Percentiles rank a stretch among this genome's conserved stretches.
phyloP scores from a whole-genome alignment of 2,329 filamentous ascomycete genomes.

The Colletotrichum brevisporum region DNA sequence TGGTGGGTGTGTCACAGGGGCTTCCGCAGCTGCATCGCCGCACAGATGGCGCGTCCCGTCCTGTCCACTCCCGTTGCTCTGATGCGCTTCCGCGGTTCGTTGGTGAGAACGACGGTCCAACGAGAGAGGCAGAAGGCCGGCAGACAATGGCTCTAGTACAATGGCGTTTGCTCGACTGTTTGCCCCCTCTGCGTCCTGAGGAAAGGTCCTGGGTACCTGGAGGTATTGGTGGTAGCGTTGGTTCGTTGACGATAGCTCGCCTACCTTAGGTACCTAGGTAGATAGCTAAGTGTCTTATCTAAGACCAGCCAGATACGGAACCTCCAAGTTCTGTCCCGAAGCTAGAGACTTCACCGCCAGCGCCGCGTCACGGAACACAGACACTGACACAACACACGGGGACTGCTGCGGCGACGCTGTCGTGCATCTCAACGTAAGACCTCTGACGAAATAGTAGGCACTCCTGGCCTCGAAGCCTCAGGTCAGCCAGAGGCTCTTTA shows the following conservation, averaged over 20 bases:
- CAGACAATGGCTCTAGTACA: conserved; percentile 9
- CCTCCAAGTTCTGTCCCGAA: not conserved
- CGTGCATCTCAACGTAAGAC: not conserved
- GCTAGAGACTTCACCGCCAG: conserved; percentile 10
- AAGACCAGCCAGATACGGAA: not conserved
- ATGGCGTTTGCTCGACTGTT: conserved; percentile 3
- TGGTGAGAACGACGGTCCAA: not conserved
- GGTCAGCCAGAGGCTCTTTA: not conserved
- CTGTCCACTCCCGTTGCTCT: not conserved
- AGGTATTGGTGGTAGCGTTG: not conserved
- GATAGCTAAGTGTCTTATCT: not conserved
- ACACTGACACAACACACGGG: conserved; percentile 18
- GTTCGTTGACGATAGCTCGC: too few species aligned
- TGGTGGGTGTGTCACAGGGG: conserved; percentile 11
- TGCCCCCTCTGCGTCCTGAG: not conserved
- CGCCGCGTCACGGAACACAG: conserved; percentile 18
- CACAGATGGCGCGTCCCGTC: conserved; percentile 36
- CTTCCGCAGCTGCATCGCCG: conserved; percentile 17
- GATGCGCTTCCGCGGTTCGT: not conserved
- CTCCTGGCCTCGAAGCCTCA: not conserved
- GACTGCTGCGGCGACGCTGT: conserved; percentile 28
- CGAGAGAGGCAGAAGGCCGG: not conserved
- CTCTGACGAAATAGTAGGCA: not conserved
- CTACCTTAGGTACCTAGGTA: not conserved
- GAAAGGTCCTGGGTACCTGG: not conserved